Evolutionary conservation across 2,329 filamentous ascomycete species (phyloP), one percentile per base, ranked within the genome.

Genomic region (Pseudogymnoascus sp.): DNA sequence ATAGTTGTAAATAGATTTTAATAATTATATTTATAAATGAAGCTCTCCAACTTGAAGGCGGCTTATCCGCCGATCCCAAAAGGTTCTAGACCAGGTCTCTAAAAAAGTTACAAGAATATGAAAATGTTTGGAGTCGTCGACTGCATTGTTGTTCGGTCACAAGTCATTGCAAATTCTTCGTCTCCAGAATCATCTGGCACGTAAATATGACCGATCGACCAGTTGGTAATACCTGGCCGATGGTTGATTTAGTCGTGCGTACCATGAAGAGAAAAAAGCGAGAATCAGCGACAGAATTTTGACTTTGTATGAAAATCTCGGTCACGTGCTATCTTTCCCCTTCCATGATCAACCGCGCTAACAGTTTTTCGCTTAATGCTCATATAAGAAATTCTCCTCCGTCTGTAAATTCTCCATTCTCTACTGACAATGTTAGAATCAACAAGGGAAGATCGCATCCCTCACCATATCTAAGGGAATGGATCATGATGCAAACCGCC

Each of bases 211-310:
- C 63, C 67, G 62, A 59, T 62, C 64, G 66, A 62, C 62, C 67
- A 68, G 65, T 69, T 63, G 65, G 54, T 62, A 64, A 66, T 60
- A 65, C 63, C 64, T 57, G 54, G 62, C 63, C 64, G 67, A 66
- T 60, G 67, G 63, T 69, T 69, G 67, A 69, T 68, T 69, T 54
- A 66, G 67, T 61, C 65, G 67, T 70, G 68, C 62, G 41, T 66
- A 63, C 65, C 57, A 67, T 50, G 63, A 63, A 62, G 60, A 63
- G 58, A 62, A 60, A 41, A 64, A 32, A 54, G 25, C 32, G 35
- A 43, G 22, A 35, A 57, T 20, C 25, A 16, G 28, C 8, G 11
- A 20, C n/a, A 18, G 59, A 39, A 39, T 34, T 58, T 37, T n/a
- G 20, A 34, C 37, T 35, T 28, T 50, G 37, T 37, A 58, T 50